Evolutionary conservation across 1,139 yeast species (phyloP).

Genomic region (Saccharomyces hybrid): DNA sequence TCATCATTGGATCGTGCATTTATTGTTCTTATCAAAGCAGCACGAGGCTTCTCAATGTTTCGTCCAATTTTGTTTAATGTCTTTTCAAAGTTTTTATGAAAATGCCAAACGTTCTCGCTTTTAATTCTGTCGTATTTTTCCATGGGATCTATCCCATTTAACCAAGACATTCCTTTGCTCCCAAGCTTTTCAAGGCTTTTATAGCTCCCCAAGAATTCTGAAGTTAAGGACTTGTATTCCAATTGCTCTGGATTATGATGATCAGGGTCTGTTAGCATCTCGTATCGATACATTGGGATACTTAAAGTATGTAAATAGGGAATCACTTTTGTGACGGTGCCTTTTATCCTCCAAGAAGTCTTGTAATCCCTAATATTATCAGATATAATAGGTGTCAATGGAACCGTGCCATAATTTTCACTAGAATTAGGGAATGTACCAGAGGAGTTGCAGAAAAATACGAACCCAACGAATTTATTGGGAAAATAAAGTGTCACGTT

Average conservation of each 20-base stretch:
- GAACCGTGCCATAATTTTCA: constrained; percentile 32
- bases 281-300: constrained; percentile 4
- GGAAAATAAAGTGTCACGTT: constrained; percentile 49
- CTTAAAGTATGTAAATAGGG: constrained; percentile 53
- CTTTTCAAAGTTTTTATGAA: neutral
- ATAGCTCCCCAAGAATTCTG: neutral
- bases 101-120: neutral
- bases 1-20: neutral
- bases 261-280: neutral
- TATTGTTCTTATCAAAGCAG: neutral
- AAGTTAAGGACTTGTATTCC: neutral
- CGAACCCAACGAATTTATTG: constrained; percentile 56
- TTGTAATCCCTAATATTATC: constrained; percentile 43
- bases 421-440: constrained; percentile 33
- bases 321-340: constrained; percentile 37
- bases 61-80: constrained; percentile 4
- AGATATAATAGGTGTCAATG: constrained; percentile 53
- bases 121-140: constrained; percentile 1
- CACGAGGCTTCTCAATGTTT: constrained; percentile 1
- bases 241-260: neutral
- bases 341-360: constrained; percentile 1
- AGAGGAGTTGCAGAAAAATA: constrained; percentile 47
- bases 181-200: neutral
- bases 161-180: neutral
- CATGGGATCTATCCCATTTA: neutral